Conservation (phyloP, 2,329 filamentous ascomycete species). For the Sporothrix brasiliensis region DNA sequence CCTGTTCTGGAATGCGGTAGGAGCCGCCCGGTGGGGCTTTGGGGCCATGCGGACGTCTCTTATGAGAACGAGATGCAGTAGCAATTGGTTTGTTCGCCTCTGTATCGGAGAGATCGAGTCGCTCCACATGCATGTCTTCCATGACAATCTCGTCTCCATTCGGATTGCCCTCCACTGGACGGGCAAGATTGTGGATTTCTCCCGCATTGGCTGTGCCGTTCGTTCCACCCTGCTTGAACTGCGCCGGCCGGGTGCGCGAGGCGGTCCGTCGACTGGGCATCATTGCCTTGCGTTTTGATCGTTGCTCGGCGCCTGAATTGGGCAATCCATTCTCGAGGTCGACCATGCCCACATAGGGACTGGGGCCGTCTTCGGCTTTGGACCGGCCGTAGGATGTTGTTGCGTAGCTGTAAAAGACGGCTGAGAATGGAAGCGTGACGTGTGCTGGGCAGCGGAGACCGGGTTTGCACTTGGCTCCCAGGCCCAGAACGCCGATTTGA, state of each 20-base stretch:
- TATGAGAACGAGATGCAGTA: slow-evolving; percentile 41
- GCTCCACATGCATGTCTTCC: slow-evolving; percentile 30
- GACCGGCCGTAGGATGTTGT: slow-evolving; percentile 65
- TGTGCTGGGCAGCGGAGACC: slow-evolving; percentile 85
- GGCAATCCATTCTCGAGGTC: slow-evolving; percentile 82
- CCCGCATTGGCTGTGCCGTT: neutral
- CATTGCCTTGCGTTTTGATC: slow-evolving; percentile 50
- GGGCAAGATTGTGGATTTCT: neutral
- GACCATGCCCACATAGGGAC: slow-evolving; percentile 91
- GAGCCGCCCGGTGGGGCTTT: slow-evolving; percentile 78
- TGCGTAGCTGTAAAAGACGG: slow-evolving; percentile 93
- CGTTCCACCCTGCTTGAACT: neutral
- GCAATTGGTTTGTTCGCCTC: slow-evolving; percentile 37
- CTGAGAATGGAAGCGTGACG: slow-evolving; percentile 86
- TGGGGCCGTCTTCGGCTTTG: slow-evolving; percentile 80
- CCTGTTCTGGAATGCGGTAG: slow-evolving; percentile 91
- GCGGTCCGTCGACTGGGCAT: slow-evolving; percentile 48
- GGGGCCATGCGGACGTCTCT: slow-evolving; percentile 56
- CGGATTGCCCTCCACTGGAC: neutral
- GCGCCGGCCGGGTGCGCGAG: slow-evolving; percentile 4
- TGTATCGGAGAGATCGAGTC: slow-evolving; percentile 31
- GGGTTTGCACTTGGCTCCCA: slow-evolving; percentile 77
- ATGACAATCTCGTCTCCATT: slow-evolving; percentile 32
- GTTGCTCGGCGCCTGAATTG: slow-evolving; percentile 53
- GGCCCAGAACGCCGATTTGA: slow-evolving; percentile 90